phyloP scores from a whole-genome alignment of 371 early-diverging fungal species.

The Zychaea mexicana region DNA sequence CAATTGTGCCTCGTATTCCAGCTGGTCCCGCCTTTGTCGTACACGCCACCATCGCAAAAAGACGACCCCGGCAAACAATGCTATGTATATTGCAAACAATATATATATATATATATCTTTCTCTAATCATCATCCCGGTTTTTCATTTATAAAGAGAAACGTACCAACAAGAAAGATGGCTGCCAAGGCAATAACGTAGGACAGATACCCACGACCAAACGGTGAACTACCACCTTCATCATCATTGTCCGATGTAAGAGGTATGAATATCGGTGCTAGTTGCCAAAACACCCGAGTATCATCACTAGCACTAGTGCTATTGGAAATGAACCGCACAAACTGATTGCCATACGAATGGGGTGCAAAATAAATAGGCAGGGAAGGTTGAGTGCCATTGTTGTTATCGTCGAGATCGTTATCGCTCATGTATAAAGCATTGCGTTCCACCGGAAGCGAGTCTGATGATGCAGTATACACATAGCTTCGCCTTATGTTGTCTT shows the following conservation, averaged over 20 bases:
- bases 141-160: not conserved
- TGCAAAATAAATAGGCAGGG: constrained; percentile 34
- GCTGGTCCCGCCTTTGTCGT: constrained; percentile 26
- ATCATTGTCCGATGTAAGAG: not conserved
- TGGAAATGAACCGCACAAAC: not conserved
- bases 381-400: constrained; percentile 6
- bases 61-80: constrained; percentile 30
- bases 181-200: constrained; percentile 42
- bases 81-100: not conserved
- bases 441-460: not conserved
- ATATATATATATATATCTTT: not conserved
- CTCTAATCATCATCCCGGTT: not conserved
- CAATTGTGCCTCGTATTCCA: constrained; percentile 12
- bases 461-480: not conserved
- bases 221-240: constrained; percentile 10
- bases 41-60: constrained; percentile 48
- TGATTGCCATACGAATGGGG: constrained; percentile 21
- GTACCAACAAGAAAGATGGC: constrained; percentile 44
- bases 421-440: constrained; percentile 31
- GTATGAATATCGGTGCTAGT: not conserved
- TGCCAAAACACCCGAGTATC: not conserved
- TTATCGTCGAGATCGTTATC: constrained; percentile 46
- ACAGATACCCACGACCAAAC: constrained; percentile 32
- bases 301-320: not conserved
- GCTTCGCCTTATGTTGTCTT: not conserved